These are phyloP conservation scores for Fusarium chaquense DNA, from an alignment of 2,329 filamentous ascomycete species.

Conservation along the genomic window DNA sequence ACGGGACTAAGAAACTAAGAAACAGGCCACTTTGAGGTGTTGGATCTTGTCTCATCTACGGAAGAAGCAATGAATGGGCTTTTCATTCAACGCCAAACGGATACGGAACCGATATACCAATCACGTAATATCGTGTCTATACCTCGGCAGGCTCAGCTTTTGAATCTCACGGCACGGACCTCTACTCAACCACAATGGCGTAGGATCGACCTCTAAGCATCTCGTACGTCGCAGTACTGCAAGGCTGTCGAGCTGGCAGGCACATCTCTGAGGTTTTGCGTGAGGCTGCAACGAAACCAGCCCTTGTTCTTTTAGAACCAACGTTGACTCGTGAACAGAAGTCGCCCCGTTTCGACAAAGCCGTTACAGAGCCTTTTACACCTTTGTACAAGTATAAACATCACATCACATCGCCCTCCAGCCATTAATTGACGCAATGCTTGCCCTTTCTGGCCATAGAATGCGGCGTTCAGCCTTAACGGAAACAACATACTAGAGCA, in stretches of 20 bases:
- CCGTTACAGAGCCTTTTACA: conserved; percentile 13
- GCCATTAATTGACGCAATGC: conserved; percentile 32
- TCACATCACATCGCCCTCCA: conserved; percentile 5
- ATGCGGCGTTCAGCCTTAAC: conserved; percentile 29
- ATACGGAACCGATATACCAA: background rate
- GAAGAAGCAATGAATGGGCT: conserved; percentile 12
- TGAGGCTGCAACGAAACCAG: conserved; percentile 17
- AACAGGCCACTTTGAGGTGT: conserved; percentile 34
- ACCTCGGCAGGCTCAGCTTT: conserved; percentile 10
- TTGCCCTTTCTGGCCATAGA: conserved; percentile 21
- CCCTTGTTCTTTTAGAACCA: conserved; percentile 1
- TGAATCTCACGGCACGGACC: conserved; percentile 18
- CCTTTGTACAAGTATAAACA: conserved; percentile 7
- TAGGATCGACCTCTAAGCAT: conserved; percentile 16
- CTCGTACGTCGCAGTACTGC: background rate
- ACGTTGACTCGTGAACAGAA: conserved; percentile 5
- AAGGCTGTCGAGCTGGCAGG: conserved; percentile 30
- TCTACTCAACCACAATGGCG: conserved; percentile 1
- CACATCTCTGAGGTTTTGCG: conserved; percentile 14
- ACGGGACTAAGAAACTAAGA: conserved; percentile 22
- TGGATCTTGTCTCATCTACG: conserved; percentile 21
- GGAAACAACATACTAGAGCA: too few species aligned
- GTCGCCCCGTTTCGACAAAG: background rate
- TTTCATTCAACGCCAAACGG: conserved; percentile 1
- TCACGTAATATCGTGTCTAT: background rate